Conservation (phyloP, 2,329 filamentous ascomycete genomes). For the Hymenotorrendiella dingleyae region DNA sequence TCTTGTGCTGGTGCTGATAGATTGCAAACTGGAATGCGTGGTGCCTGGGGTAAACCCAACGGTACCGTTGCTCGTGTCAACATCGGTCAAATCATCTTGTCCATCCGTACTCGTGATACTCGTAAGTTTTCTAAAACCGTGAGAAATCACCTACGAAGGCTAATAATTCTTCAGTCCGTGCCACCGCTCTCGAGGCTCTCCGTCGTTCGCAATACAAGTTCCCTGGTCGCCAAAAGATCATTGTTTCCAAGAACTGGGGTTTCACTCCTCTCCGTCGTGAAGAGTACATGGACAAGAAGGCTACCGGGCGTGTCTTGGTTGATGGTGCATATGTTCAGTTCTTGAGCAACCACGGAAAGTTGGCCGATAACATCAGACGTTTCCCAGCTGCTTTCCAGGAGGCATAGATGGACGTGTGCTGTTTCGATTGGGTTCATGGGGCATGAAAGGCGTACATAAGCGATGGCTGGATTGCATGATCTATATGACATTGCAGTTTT, state of each 20-base stretch:
- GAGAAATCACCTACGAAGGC: slow-evolving; percentile 1
- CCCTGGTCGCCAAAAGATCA: slow-evolving; percentile 99
- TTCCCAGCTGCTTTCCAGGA: slow-evolving; percentile 85
- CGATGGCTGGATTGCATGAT: slow-evolving; percentile 25
- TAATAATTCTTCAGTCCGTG: slow-evolving; percentile 58
- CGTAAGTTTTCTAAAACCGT: slow-evolving; percentile 47
- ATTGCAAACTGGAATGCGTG: slow-evolving; percentile 99
- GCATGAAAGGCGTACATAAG: slow-evolving; percentile 27
- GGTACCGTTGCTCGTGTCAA: slow-evolving; percentile 98
- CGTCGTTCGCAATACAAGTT: slow-evolving; percentile 99
- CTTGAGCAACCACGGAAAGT: slow-evolving; percentile 84
- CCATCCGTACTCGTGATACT: slow-evolving; percentile 91
- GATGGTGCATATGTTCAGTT: slow-evolving; percentile 99
- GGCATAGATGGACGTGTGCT: slow-evolving; percentile 23
- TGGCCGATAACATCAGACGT: slow-evolving; percentile 82
- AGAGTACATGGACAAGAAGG: slow-evolving; percentile 94
- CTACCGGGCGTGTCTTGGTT: slow-evolving; percentile 86
- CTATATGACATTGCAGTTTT: slow-evolving; percentile 18
- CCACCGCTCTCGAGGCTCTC: slow-evolving; percentile 93
- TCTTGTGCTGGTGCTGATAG: slow-evolving; percentile 99
- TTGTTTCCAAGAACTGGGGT: slow-evolving; percentile 99
- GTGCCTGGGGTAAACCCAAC: slow-evolving; percentile 99
- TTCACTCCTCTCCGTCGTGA: slow-evolving; percentile 98
- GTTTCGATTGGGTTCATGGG: slow-evolving; percentile 10
- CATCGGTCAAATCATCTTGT: slow-evolving; percentile 99